These are phyloP conservation scores for Myxozyma geophila DNA, from an alignment of 805 yeast species.

Conservation along the genomic window DNA sequence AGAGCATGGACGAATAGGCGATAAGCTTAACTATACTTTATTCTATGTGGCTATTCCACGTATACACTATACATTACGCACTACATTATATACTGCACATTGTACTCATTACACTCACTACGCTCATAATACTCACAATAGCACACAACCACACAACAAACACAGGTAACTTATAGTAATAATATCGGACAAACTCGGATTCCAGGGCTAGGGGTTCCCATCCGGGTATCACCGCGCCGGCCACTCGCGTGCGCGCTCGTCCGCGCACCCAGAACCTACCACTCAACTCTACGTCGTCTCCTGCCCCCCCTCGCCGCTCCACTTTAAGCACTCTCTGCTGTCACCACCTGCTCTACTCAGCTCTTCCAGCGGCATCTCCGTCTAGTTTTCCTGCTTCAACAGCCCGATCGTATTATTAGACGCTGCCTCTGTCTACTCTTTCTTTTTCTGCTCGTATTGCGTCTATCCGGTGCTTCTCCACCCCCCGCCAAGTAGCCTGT, in stretches of 20 bases:
- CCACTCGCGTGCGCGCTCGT: conserved; percentile 16
- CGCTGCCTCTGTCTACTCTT: background rate
- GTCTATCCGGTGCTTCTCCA: background rate
- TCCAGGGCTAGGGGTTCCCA: background rate
- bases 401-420: background rate
- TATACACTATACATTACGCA: too few relatives aligned
- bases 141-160: background rate
- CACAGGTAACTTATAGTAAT: background rate
- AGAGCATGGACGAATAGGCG: too few relatives aligned
- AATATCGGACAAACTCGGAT: background rate
- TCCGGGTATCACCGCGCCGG: conserved; percentile 15
- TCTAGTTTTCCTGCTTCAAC: conserved; percentile 12
- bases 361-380: background rate
- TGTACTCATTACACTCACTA: too few relatives aligned
- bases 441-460: background rate
- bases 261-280: background rate
- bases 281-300: background rate
- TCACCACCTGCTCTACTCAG: background rate
- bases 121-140: too few relatives aligned
- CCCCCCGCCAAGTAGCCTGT: too few relatives aligned
- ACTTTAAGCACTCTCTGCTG: background rate
- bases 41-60: too few relatives aligned
- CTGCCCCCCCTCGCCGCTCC: background rate
- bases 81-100: too few relatives aligned
- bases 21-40: too few relatives aligned